Conservation (phyloP, 495 filamentous ascomycete genomes). For the Sabuloglossum arenarium region DNA sequence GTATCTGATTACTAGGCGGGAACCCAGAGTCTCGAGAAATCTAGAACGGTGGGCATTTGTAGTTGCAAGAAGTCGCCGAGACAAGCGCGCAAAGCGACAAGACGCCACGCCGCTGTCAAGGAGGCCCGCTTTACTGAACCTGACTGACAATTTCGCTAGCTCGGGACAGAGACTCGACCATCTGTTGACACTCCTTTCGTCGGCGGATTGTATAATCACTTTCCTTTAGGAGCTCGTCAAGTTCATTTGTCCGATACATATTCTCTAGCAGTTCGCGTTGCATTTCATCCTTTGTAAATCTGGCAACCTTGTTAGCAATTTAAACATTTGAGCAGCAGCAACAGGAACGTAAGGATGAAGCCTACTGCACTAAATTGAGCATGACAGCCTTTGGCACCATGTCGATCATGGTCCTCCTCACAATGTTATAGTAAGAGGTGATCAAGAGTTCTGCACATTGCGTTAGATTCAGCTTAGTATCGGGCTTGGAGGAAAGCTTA, state of each 20-base stretch:
- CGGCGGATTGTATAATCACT: conserved; percentile 89
- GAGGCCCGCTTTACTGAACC: conserved; percentile 44
- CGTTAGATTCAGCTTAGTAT: conserved; percentile 5
- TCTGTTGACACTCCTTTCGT: conserved; percentile 96
- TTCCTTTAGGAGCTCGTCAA: conserved; percentile 92
- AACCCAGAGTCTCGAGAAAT: not conserved
- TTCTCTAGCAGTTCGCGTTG: conserved; percentile 94
- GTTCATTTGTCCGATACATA: conserved; percentile 77
- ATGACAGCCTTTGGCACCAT: conserved; percentile 99
- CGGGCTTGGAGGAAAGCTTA: conserved; percentile 26
- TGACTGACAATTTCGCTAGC: conserved; percentile 95
- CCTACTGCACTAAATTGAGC: conserved; percentile 86
- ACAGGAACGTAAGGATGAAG: conserved; percentile 7
- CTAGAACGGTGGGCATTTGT: not conserved
- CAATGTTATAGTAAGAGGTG: conserved; percentile 93
- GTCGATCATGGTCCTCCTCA: conserved; percentile 95
- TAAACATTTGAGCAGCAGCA: not conserved
- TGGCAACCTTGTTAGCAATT: conserved; percentile 17
- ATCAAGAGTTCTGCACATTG: conserved; percentile 53
- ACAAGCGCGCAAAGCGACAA: not conserved
- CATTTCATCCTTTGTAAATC: conserved; percentile 95
- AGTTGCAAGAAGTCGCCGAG: not conserved
- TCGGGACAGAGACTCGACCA: conserved; percentile 79
- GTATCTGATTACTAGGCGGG: not conserved
- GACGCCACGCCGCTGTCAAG: not conserved